phyloP scores from a whole-genome alignment of 2,329 filamentous ascomycete genomes.

The Pestalotiopsis sp. region DNA sequence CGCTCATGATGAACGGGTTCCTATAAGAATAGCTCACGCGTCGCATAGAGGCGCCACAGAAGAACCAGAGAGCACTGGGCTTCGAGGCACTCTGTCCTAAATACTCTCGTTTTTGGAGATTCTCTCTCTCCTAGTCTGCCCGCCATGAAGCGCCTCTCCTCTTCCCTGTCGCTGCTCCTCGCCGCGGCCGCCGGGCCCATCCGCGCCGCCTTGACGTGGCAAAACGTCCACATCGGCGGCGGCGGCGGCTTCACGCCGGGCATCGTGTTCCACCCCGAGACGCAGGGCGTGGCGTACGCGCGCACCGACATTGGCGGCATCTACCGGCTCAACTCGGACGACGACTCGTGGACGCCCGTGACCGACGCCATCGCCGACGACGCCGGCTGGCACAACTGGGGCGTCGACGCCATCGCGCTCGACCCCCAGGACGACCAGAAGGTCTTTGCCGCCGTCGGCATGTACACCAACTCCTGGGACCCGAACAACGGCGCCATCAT shows the following conservation, averaged over 20 bases:
- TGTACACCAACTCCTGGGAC: constrained; percentile 64
- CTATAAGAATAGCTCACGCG: not conserved
- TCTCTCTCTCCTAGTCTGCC: not conserved
- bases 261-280: constrained; percentile 58
- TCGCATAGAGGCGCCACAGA: not conserved
- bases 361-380: constrained; percentile 48
- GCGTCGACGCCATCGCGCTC: constrained; percentile 57
- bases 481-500: constrained; percentile 58
- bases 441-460: constrained; percentile 56
- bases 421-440: constrained; percentile 55
- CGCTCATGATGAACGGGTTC: not conserved
- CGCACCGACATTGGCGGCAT: constrained; percentile 61
- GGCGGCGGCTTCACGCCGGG: constrained; percentile 60
- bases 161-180: constrained; percentile 14
- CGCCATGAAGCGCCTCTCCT: constrained; percentile 9
- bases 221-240: constrained; percentile 55
- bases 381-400: constrained; percentile 56
- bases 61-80: not conserved
- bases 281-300: constrained; percentile 54
- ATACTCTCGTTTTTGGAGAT: not conserved
- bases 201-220: constrained; percentile 43
- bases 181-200: constrained; percentile 24
- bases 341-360: constrained; percentile 59
- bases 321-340: constrained; percentile 58
- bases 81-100: not conserved